Evolutionary conservation across 169 alveolate genomes (phyloP).

Genomic region (Babesia microti): DNA sequence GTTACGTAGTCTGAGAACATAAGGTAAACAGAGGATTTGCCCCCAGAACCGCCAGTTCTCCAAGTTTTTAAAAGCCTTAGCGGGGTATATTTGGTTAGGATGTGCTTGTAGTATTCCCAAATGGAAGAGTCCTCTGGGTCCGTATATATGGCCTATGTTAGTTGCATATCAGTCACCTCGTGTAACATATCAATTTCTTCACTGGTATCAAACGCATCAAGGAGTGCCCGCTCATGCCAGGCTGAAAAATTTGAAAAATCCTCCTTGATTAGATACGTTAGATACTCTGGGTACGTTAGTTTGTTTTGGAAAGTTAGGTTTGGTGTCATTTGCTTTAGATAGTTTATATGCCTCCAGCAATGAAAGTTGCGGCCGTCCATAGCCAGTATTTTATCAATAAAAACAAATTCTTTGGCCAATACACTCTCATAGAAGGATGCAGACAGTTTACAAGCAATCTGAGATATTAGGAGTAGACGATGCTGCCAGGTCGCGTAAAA

Average conservation of each 20-base stretch:
- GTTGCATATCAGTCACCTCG: conserved; percentile 9
- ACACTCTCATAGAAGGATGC: too few species aligned
- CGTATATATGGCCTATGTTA: conserved; percentile 35
- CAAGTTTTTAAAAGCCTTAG: too few species aligned
- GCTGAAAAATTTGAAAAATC: conserved; percentile 41
- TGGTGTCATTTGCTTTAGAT: conserved; percentile 11
- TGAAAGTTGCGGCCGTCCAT: conserved; percentile 46
- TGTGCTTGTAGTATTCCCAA: conserved; percentile 39
- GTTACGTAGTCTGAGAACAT: too few species aligned
- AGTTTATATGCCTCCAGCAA: conserved; percentile 42
- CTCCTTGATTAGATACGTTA: conserved; percentile 18
- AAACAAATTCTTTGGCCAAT: conserved; percentile 16
- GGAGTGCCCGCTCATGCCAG: conserved; percentile 23
- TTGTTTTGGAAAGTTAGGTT: conserved; percentile 1
- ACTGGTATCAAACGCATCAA: too few species aligned
- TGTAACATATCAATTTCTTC: conserved; percentile 4
- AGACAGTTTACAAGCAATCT: conserved; percentile 13
- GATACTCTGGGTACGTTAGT: conserved; percentile 5
- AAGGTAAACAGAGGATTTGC: too few species aligned
- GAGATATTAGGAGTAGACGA: conserved; percentile 23
- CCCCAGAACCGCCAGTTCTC: too few species aligned
- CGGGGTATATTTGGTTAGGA: conserved; percentile 16
- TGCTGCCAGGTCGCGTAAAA: conserved; percentile 45
- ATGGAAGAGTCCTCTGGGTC: conserved; percentile 44
- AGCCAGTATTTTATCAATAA: conserved; percentile 14